Evolutionary conservation across 139 green algal species (phyloP).

Genomic region (Dunaliella primolecta): DNA sequence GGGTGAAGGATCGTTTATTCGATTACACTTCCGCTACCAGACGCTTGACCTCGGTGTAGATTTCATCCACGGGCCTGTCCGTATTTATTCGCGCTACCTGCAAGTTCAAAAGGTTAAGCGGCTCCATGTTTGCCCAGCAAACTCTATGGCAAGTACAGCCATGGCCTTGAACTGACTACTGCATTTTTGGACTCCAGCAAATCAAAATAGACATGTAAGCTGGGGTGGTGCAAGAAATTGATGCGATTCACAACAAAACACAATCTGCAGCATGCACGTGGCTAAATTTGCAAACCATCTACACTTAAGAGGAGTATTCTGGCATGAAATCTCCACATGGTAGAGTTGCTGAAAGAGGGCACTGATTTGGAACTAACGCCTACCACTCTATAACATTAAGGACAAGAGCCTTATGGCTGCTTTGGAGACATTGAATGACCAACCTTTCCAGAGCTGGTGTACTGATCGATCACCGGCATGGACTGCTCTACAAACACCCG

Average conservation of each 20-base stretch:
- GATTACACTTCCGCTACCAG: slow-evolving; percentile 14
- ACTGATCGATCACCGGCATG: slow-evolving; percentile 83
- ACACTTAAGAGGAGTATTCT: too few species aligned
- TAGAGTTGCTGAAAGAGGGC: too few species aligned
- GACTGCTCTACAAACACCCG: slow-evolving; percentile 78
- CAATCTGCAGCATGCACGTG: too few species aligned
- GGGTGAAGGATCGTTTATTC: too few species aligned
- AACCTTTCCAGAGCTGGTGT: slow-evolving; percentile 66
- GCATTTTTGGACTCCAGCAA: neutral
- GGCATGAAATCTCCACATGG: too few species aligned
- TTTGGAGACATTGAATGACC: too few species aligned
- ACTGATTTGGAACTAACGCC: too few species aligned
- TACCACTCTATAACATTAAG: too few species aligned
- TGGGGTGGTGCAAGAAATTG: neutral
- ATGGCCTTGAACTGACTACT: neutral
- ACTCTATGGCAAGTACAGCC: neutral
- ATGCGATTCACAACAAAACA: too few species aligned
- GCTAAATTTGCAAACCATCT: too few species aligned
- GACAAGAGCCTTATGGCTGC: too few species aligned
- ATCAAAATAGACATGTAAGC: neutral
- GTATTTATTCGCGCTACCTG: slow-evolving; percentile 28
- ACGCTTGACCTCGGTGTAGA: slow-evolving; percentile 9
- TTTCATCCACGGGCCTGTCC: slow-evolving; percentile 13
- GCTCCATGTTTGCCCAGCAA: neutral
- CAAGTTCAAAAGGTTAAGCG: neutral